Base-by-base conservation (phyloP, 768 basidiomycete genomes). In the Bullera alba region DNA sequence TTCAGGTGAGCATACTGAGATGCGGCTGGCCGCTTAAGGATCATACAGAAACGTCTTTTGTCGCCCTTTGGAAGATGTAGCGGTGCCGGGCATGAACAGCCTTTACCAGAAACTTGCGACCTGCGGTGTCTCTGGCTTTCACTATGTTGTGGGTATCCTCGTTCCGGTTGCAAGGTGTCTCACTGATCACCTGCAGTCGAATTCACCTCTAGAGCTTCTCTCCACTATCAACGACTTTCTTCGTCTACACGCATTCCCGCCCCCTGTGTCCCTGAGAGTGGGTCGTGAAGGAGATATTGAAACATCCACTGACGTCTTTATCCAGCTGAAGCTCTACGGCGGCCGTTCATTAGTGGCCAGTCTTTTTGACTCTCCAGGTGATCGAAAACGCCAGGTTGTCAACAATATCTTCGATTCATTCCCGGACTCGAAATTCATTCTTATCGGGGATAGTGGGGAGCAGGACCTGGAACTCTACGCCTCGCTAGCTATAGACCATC, bases 391-490 rank as follows among this genome's bases (percentile, higher is more conserved):
- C 4, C 80, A 79, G 0, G 85, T 84, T 17, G 81, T 96, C 6
- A 67, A 83, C n/a, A 86, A 91, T 32, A 76, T 72, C 19, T 75
- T 92, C 12, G 79, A 84, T 32, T 75, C 80, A 2, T 92, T 92
- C 69, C 81, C 81, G 0, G 76, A 81, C 34, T 81, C 86, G 1
- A 76, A 73, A 32, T 95, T 97, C 73, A 72, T 96, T 63, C 79
- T 92, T 42, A 77, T 97, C 34, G 93, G 93, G 5, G 93, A 97
- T 69, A 82, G 84, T 0, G 93, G 92, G 28, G 93, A 97, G 67
- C 92, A 95, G 59, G 93, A 97, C 72, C 74, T 97, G 37, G 91
- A 97, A 70, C 77, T 97, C 1, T 97, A 96, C 69, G 77, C 83
- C 14, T 76, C 81, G 2, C 66, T 93, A 16, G 89, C 93, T 0